Percentiles rank a stretch among this genome's conserved stretches.
Evolutionary conservation across 305 asterid genomes (phyloP).

Genomic region (Ajuga reptans): DNA sequence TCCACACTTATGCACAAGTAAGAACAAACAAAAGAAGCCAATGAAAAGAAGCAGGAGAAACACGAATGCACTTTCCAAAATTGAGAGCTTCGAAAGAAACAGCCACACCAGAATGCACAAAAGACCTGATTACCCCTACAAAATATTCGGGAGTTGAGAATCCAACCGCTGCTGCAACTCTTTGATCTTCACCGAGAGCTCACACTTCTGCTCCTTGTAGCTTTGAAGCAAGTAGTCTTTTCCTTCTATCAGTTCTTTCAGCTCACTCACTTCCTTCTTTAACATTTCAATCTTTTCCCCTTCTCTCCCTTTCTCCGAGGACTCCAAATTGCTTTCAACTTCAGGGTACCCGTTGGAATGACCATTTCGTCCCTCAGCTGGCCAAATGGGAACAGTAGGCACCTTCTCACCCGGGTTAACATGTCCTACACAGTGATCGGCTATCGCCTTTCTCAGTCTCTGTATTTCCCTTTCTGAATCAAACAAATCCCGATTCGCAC

Average conservation of each 20-base stretch:
- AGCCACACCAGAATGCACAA: constrained; percentile 39
- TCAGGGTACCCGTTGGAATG: constrained; percentile 49
- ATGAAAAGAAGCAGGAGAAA: constrained; percentile 8
- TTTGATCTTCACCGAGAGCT: constrained; percentile 69
- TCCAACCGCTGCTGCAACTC: constrained; percentile 85
- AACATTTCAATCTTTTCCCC: constrained; percentile 63
- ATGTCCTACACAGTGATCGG: constrained; percentile 67
- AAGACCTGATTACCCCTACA: constrained; percentile 40
- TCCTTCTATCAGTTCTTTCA: constrained; percentile 78
- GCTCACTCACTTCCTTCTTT: constrained; percentile 61
- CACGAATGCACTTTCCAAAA: constrained; percentile 15
- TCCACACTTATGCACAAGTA: constrained; percentile 29
- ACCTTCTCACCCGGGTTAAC: constrained; percentile 37
- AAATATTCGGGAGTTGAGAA: constrained; percentile 76
- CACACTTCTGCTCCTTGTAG: constrained; percentile 83
- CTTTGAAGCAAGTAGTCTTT: constrained; percentile 75
- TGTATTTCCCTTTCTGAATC: constrained; percentile 87
- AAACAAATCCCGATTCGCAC: constrained; percentile 69
- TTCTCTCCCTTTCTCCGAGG: constrained; percentile 39
- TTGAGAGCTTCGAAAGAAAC: constrained; percentile 24
- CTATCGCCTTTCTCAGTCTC: constrained; percentile 78
- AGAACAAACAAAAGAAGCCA: constrained; percentile 15
- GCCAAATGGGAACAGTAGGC: constrained; percentile 53
- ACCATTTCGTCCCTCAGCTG: constrained; percentile 44
- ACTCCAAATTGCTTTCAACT: constrained; percentile 32